Evolutionary conservation across 495 filamentous ascomycete genomes (phyloP).

Genomic region (Trichoderma virens): DNA sequence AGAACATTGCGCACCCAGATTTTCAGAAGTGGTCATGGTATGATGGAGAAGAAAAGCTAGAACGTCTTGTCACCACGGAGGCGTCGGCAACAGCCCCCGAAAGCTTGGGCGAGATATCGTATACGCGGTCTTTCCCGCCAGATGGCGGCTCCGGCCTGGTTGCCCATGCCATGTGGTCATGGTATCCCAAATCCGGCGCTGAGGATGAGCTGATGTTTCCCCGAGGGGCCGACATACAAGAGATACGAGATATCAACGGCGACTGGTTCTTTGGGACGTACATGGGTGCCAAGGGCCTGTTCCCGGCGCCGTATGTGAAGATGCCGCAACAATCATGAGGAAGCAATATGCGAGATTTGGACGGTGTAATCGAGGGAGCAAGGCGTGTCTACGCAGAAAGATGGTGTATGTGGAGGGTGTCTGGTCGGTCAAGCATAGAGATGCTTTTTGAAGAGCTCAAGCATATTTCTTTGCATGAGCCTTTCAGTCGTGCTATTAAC

Average conservation of each 20-base stretch:
- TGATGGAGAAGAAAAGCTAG: slow-evolving; percentile 17
- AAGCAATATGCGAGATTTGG: background rate
- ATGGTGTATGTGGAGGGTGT: too few relatives aligned
- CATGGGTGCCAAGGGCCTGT: slow-evolving; percentile 64
- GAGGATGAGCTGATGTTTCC: slow-evolving; percentile 77
- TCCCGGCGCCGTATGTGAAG: slow-evolving; percentile 64
- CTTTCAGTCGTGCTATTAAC: too few relatives aligned
- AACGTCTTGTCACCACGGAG: slow-evolving; percentile 25
- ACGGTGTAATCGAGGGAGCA: background rate
- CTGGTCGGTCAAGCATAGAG: too few relatives aligned
- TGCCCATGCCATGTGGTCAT: slow-evolving; percentile 61
- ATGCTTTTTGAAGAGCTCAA: too few relatives aligned
- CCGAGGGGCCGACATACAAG: slow-evolving; percentile 67
- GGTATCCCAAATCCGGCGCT: slow-evolving; percentile 53
- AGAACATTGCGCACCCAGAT: slow-evolving; percentile 17
- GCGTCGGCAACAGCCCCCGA: slow-evolving; percentile 24
- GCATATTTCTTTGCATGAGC: too few relatives aligned
- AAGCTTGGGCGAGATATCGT: slow-evolving; percentile 17
- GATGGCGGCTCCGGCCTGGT: slow-evolving; percentile 59
- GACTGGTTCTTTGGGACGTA: slow-evolving; percentile 83
- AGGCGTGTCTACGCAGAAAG: too few relatives aligned
- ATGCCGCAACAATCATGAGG: slow-evolving; percentile 22
- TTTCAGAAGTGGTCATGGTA: slow-evolving; percentile 28
- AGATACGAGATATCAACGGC: slow-evolving; percentile 74
- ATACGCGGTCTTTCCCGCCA: slow-evolving; percentile 49